Evolutionary conservation across 164 flowering plant species (phyloP).

Genomic region (Vitis rupestris): DNA sequence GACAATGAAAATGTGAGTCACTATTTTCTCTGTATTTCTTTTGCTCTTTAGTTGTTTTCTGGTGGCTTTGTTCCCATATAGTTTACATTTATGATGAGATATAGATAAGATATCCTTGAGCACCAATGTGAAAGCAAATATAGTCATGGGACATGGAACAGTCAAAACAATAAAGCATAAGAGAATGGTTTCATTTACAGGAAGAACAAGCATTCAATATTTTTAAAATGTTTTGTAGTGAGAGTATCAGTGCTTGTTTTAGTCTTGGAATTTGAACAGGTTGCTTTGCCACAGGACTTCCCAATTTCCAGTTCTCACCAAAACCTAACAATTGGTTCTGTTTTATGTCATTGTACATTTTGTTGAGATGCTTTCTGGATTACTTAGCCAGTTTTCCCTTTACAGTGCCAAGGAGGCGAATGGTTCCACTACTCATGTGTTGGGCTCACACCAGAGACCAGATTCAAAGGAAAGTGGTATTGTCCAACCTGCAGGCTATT

Average conservation of each 20-base stretch:
- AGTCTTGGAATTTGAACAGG: not conserved
- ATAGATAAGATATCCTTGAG: no score
- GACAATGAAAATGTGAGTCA: conserved; percentile 89
- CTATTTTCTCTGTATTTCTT: not conserved
- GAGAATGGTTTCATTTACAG: no score
- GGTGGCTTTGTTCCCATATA: not conserved
- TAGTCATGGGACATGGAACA: no score
- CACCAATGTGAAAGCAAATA: no score
- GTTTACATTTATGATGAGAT: no score
- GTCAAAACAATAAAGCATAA: no score
- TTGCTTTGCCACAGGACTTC: not conserved
- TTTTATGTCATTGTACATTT: not conserved
- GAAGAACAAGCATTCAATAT: not conserved
- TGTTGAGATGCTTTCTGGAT: not conserved
- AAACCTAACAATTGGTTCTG: no score
- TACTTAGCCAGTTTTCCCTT: conserved; percentile 4
- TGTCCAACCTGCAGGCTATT: conserved; percentile 85
- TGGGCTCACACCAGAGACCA: conserved; percentile 97
- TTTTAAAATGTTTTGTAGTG: not conserved
- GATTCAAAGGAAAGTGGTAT: conserved; percentile 96
- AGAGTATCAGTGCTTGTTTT: not conserved
- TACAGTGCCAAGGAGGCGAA: conserved; percentile 99
- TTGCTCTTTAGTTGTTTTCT: not conserved
- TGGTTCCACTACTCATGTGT: conserved; percentile 99
- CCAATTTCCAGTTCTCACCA: no score